Percentiles rank a stretch among this genome's conserved stretches.
phyloP scores from a whole-genome alignment of 192 early-diverging fungal genomes.

The Backusella macrospora region DNA sequence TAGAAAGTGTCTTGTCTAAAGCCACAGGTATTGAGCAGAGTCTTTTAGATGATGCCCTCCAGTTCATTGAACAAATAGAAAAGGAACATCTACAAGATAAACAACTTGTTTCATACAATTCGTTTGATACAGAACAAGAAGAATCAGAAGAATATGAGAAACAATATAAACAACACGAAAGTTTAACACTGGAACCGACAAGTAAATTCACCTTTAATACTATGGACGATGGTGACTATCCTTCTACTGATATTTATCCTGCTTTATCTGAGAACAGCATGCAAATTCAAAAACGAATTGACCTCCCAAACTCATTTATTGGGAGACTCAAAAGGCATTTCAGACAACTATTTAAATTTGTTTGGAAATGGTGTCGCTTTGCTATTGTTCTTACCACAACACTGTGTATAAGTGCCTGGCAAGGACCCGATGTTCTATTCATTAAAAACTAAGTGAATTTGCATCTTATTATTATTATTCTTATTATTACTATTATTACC shows the following conservation, averaged over 20 bases:
- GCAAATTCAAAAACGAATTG: not conserved
- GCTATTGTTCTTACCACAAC: constrained; percentile 49
- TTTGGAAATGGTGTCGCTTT: constrained; percentile 66
- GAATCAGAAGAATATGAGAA: not conserved
- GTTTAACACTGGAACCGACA: not conserved
- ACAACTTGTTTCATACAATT: not conserved
- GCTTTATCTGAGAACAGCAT: not conserved
- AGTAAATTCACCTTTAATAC: not conserved
- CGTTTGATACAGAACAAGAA: not conserved
- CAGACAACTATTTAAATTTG: constrained; percentile 36
- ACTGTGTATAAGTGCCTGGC: constrained; percentile 51
- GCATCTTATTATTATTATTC: not conserved
- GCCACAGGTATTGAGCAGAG: constrained; percentile 19
- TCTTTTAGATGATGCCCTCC: constrained; percentile 28
- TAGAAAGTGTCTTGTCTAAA: constrained; percentile 23
- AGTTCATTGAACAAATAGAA: constrained; percentile 25
- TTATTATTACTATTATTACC: not conserved
- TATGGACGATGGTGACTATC: not conserved
- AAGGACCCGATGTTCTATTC: constrained; percentile 49
- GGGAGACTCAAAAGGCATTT: constrained; percentile 20
- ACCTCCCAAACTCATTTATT: constrained; percentile 12
- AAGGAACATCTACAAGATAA: constrained; percentile 18
- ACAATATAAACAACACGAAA: not conserved
- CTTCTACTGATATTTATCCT: constrained; percentile 26
- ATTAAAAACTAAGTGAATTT: not conserved